Evolutionary conservation across 768 basidiomycete genomes (phyloP), one percentile per base, ranked within the genome.

Genomic region (Russula brevipes): DNA sequence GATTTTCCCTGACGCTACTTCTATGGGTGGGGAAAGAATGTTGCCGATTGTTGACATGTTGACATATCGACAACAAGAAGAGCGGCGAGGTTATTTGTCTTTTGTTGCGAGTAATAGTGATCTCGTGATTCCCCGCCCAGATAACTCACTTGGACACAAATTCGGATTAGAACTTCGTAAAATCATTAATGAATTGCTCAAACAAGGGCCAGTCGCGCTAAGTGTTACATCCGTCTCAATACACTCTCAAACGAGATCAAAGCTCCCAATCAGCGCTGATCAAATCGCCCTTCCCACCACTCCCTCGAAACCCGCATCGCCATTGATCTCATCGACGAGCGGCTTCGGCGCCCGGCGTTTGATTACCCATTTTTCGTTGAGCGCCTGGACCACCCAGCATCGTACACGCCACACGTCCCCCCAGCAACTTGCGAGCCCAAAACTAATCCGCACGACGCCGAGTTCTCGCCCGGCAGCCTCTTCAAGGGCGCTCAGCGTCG

Each of bases 361-460:
- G 11, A 42, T 47, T n/a, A 10, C 47, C 57, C 61, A 67, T 36
- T 46, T 24, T 24, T 64, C 65, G 11, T 38, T 54, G 11, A 68
- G 31, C 2, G 54, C 65, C 36, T 54, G 54, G 19, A 61, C n/a
- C 12, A 68, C 62, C 61, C 69, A 78, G 51, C 70, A 62, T 49
- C 76, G 53, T 30, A 78, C 73, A 36, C 70, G 70, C 74, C 73
- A 78, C 1, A 85, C 83, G 70, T 94, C 91, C 49, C 82, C 79
- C 79, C 90, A 91, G 70, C 86, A 84, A 63, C 84, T 91, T 50
- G 85, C 89, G 33, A 92, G 80, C 5, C 91, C 91, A 9, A 94
- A 79, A 66, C 89, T 91, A 62, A 90, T 80, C 55, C 89, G 78
- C 31, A 91, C 82, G 44, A 89, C 88, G 3, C 88, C 90, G 12